These are phyloP conservation scores for Hymenoscyphus albidus DNA, from an alignment of 2,329 filamentous ascomycete species.

Conservation along the genomic window DNA sequence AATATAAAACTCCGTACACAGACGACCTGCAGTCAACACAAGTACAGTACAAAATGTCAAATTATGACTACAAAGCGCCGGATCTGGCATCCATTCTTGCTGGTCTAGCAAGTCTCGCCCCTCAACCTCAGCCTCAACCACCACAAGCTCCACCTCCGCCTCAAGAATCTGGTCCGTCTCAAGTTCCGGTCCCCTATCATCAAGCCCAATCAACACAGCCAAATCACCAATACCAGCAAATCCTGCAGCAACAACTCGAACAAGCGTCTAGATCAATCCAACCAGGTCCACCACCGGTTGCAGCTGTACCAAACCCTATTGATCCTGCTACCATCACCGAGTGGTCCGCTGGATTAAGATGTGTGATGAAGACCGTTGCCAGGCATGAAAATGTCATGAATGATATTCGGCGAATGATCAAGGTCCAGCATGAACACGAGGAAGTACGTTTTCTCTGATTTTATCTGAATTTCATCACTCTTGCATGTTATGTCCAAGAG, in stretches of 20 bases:
- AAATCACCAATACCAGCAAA: conserved; percentile 10
- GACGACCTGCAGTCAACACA: no score
- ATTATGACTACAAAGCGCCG: conserved; percentile 26
- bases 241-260: conserved; percentile 14
- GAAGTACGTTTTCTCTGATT: conserved; percentile 5
- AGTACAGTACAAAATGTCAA: conserved; percentile 21
- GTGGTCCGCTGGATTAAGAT: conserved; percentile 47
- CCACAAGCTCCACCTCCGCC: conserved; percentile 4
- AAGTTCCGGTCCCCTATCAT: conserved; percentile 11
- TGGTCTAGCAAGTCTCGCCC: conserved; percentile 30
- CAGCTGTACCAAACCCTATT: conserved; percentile 19
- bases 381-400: conserved; percentile 42
- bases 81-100: conserved; percentile 35
- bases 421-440: no score
- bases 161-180: neutral
- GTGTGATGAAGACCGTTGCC: conserved; percentile 47
- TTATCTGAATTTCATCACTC: neutral
- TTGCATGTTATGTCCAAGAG: no score
- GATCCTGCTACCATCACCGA: conserved; percentile 47
- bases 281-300: neutral
- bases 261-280: conserved; percentile 7
- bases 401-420: conserved; percentile 39
- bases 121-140: conserved; percentile 15
- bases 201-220: neutral
- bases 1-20: neutral